Evolutionary conservation across 192 early-diverging fungal genomes (phyloP), one percentile per base, ranked within the genome.

Genomic region (Mortierella hygrophila): DNA sequence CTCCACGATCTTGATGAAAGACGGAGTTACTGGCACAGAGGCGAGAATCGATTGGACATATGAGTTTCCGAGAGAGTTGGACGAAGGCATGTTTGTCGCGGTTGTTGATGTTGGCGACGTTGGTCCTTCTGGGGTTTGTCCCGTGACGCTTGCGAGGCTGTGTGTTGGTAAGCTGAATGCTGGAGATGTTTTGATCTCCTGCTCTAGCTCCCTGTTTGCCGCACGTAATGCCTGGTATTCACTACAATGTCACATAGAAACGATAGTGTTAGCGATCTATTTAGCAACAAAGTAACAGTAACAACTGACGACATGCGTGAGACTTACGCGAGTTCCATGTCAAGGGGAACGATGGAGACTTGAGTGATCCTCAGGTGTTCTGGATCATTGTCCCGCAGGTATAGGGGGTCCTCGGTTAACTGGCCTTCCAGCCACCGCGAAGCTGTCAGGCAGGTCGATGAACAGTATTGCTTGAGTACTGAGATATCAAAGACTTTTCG

Each of bases 401-500:
- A 98, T 1, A 95, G 75, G 0, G 97, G 94, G 72, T 97, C 95
- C 13, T 93, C 92, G 0, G 93, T 90, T 37, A 98, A 75, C 89
- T 98, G 97, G 20, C 90, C 78, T 37, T 70, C 85, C 75, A 92
- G 93, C 83, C 95, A 96, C 26, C 90, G 91, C 9, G 95, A 96
- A 18, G 93, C 93, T 2, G 93, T 93, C 80, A 95, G 89, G 80
- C 97, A 98, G 0, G 77, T 78, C 47, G 89, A 89, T 10, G 94
- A 94, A 75, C 97, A 98, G 77, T 90, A 98, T 57, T 84, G 78
- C 44, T 90, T 89, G 13, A 95, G 88, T 60, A 94, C 93, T 0
- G 92, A 90, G 5, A 94, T 91, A 82, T 97, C 96, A 78, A 91
- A 97, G 8, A 98, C 93, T 87, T 97, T 97, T 49, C 93, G 91